These are phyloP conservation scores for Oryza meridionalis DNA, from an alignment of 176 grass and related monocot genomes.

Conservation along the genomic window DNA sequence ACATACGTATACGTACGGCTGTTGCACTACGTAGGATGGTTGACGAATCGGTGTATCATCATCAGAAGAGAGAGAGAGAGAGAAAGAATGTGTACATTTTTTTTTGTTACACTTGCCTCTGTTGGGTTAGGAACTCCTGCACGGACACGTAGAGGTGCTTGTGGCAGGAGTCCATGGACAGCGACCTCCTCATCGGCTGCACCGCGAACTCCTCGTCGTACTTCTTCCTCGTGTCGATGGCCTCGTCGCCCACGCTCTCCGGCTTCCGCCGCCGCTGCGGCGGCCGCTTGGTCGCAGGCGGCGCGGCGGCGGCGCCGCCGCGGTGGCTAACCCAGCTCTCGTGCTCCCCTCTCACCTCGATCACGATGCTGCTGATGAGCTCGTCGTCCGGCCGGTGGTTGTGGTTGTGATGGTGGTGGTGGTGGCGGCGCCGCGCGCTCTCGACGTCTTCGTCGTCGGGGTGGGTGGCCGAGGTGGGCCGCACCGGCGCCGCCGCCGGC, in stretches of 20 bases:
- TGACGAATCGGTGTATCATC: neutral
- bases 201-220: conserved; percentile 54
- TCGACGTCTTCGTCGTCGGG: neutral
- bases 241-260: conserved; percentile 80
- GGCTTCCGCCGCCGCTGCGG: neutral
- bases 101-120: conserved; percentile 18
- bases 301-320: neutral
- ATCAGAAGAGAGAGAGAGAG: neutral
- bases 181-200: conserved; percentile 73
- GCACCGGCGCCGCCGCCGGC: neutral
- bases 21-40: neutral
- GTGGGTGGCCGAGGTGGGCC: neutral
- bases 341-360: conserved; percentile 57
- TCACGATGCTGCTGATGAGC: conserved; percentile 43
- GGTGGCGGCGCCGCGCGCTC: neutral
- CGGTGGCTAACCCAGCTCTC: conserved; percentile 33
- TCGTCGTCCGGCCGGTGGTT: neutral
- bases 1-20: neutral
- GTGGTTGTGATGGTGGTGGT: neutral
- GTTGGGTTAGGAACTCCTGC: conserved; percentile 47
- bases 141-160: conserved; percentile 69
- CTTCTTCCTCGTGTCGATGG: conserved; percentile 60
- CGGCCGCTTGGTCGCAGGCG: neutral
- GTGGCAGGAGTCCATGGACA: conserved; percentile 77
- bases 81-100: neutral